These are phyloP conservation scores for Keqinozyma sinolaborantium DNA, from an alignment of 1,139 yeast species.

Conservation along the genomic window DNA sequence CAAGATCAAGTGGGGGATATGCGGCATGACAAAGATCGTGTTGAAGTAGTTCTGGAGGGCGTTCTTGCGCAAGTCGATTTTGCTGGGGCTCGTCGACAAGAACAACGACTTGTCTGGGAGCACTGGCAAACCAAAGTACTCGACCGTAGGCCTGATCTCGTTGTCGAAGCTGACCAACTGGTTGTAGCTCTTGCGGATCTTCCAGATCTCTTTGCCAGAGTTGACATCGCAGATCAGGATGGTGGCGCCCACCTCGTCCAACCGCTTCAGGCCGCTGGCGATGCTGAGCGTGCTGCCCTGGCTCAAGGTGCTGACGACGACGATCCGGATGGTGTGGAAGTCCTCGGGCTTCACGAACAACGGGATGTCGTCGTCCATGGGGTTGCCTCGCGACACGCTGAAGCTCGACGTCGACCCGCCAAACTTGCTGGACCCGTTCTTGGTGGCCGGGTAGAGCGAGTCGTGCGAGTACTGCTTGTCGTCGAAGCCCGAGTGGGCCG, in stretches of 20 bases:
- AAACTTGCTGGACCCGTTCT: background rate
- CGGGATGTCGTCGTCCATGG: conserved; percentile 8
- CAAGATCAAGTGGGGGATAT: conserved; percentile 54
- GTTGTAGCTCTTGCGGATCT: conserved; percentile 56
- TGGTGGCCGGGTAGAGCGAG: conserved; percentile 4
- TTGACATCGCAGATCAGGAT: conserved; percentile 59
- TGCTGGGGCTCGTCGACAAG: conserved; percentile 56
- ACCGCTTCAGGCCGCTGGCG: conserved; percentile 25
- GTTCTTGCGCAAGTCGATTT: conserved; percentile 59
- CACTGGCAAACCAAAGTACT: conserved; percentile 61
- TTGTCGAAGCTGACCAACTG: conserved; percentile 57
- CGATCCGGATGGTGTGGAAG: conserved; percentile 57
- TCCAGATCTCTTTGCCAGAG: conserved; percentile 67
- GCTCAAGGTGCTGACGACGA: conserved; percentile 49
- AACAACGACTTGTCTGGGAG: conserved; percentile 56
- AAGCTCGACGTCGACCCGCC: conserved; percentile 1
- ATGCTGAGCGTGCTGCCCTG: conserved; percentile 19
- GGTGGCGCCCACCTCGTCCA: conserved; percentile 59
- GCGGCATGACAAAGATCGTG: conserved; percentile 56
- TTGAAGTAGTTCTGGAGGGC: conserved; percentile 60
- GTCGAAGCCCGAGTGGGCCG: conserved; percentile 6
- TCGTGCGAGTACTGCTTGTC: conserved; percentile 8
- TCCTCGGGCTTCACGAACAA: conserved; percentile 67
- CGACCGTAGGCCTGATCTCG: conserved; percentile 51
- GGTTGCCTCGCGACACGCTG: conserved; percentile 5